phyloP scores from a whole-genome alignment of 805 yeast genomes.

The Saccharomyces jurei region DNA sequence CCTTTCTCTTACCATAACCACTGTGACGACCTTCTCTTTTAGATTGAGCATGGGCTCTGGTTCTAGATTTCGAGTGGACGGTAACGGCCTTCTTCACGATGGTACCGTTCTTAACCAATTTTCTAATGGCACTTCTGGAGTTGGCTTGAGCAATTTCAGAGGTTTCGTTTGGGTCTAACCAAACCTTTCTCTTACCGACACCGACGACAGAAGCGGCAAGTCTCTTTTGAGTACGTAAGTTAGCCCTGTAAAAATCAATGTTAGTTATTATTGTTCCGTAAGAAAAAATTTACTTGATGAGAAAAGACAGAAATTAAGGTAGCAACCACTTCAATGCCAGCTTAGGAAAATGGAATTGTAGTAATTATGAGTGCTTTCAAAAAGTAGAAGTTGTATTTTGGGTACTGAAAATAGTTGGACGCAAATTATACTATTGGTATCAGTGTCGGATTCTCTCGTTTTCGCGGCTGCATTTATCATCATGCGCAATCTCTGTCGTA shows the following conservation, averaged over 20 bases:
- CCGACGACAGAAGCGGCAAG: constrained; percentile 98
- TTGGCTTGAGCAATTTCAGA: constrained; percentile 93
- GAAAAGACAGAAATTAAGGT: not conserved
- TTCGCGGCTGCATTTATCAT: not conserved
- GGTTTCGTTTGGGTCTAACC: constrained; percentile 99
- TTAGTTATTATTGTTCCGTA: not conserved
- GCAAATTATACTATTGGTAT: not conserved
- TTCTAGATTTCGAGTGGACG: constrained; percentile 96
- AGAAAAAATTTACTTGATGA: not conserved
- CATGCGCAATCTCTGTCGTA: not conserved
- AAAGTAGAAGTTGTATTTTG: not conserved
- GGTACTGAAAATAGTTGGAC: not conserved
- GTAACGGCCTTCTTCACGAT: constrained; percentile 95
- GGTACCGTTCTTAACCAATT: constrained; percentile 93
- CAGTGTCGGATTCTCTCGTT: not conserved
- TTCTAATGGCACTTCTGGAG: constrained; percentile 97
- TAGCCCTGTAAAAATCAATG: constrained; percentile 54
- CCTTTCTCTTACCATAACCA: constrained; percentile 99
- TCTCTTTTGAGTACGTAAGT: constrained; percentile 98
- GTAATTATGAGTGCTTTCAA: not conserved
- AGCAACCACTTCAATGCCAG: not conserved
- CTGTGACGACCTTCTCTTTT: constrained; percentile 98
- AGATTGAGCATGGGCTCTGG: constrained; percentile 94
- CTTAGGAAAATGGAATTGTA: not conserved
- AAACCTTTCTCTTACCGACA: constrained; percentile 98